These are phyloP conservation scores for Phytophthora brassicae DNA, from an alignment of 352 stramenopile genomes.

Conservation along the genomic window DNA sequence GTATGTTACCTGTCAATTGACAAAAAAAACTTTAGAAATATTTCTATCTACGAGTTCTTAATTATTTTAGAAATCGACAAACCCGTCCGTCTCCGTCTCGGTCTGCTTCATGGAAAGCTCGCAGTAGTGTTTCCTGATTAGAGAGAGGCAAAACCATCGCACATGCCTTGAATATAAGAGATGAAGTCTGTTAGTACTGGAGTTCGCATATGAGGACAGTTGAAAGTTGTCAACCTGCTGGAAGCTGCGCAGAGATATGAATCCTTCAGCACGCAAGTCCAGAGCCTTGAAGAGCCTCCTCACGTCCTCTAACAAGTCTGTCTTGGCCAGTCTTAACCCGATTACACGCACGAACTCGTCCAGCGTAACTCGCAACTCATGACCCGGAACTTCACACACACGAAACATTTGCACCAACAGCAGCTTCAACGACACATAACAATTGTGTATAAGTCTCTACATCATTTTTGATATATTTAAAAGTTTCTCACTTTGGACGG, in stretches of 20 bases:
- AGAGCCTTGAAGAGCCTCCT: conserved; percentile 67
- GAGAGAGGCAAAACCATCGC: conserved; percentile 40
- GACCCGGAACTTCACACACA: background rate
- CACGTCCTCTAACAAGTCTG: conserved; percentile 57
- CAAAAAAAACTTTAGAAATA: too few species aligned
- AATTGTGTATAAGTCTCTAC: too few species aligned
- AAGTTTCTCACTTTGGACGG: conserved; percentile 55
- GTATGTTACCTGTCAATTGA: conserved; percentile 50
- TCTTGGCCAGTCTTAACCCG: conserved; percentile 37
- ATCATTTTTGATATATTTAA: too few species aligned
- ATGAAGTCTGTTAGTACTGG: background rate
- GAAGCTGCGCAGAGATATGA: conserved; percentile 68
- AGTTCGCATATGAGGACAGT: background rate
- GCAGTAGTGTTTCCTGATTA: conserved; percentile 32
- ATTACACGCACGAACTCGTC: conserved; percentile 36
- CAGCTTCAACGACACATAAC: conserved; percentile 33
- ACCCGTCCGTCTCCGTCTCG: conserved; percentile 59
- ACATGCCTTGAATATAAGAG: conserved; percentile 31
- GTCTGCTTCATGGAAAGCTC: conserved; percentile 56
- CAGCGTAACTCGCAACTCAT: conserved; percentile 28
- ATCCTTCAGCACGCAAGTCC: conserved; percentile 56
- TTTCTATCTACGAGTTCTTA: too few species aligned
- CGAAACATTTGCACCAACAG: conserved; percentile 64
- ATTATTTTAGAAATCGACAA: background rate
- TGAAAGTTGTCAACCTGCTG: conserved; percentile 18